Percentiles rank a stretch among this genome's conserved stretches.
Conservation (phyloP, 768 basidiomycete species). For the Phylloporus rhodoxanthus region DNA sequence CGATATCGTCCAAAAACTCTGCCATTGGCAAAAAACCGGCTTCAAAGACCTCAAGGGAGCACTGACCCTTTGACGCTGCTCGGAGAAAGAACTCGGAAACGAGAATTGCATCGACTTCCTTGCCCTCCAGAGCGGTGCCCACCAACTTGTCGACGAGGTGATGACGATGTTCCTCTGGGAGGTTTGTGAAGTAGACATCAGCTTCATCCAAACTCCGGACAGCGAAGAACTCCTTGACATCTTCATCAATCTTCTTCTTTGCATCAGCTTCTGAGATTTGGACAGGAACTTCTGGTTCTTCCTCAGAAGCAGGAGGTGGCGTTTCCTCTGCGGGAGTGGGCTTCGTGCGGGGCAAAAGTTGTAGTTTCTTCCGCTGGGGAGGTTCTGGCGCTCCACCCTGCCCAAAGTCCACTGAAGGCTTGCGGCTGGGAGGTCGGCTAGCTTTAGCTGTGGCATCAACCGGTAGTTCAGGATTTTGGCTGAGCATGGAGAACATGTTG, state of each 20-base stretch:
- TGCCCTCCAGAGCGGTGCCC: slow-evolving; percentile 69
- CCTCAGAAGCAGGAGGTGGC: slow-evolving; percentile 42
- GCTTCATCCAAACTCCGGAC: slow-evolving; percentile 84
- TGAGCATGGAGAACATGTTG: slow-evolving; percentile 88
- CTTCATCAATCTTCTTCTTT: slow-evolving; percentile 71
- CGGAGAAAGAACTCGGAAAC: slow-evolving; percentile 70
- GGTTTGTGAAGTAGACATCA: slow-evolving; percentile 73
- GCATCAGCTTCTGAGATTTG: slow-evolving; percentile 65
- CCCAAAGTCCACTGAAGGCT: slow-evolving; percentile 47
- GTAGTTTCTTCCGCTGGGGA: slow-evolving; percentile 60
- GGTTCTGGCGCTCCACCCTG: slow-evolving; percentile 42
- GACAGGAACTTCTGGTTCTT: slow-evolving; percentile 40
- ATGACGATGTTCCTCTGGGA: slow-evolving; percentile 60
- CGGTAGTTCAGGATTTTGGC: slow-evolving; percentile 51
- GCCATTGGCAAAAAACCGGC: slow-evolving; percentile 64
- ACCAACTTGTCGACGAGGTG: slow-evolving; percentile 73
- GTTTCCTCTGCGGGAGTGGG: slow-evolving; percentile 45
- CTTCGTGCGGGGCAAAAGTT: slow-evolving; percentile 74
- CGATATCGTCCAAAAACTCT: slow-evolving; percentile 81
- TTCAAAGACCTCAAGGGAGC: slow-evolving; percentile 59
- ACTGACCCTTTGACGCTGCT: slow-evolving; percentile 54
- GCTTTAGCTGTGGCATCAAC: slow-evolving; percentile 50
- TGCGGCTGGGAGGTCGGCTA: slow-evolving; percentile 45
- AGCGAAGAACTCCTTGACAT: slow-evolving; percentile 81
- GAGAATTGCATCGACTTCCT: slow-evolving; percentile 72